Conservation (phyloP, 2,329 filamentous ascomycete species). For the Exophiala calicioides region DNA sequence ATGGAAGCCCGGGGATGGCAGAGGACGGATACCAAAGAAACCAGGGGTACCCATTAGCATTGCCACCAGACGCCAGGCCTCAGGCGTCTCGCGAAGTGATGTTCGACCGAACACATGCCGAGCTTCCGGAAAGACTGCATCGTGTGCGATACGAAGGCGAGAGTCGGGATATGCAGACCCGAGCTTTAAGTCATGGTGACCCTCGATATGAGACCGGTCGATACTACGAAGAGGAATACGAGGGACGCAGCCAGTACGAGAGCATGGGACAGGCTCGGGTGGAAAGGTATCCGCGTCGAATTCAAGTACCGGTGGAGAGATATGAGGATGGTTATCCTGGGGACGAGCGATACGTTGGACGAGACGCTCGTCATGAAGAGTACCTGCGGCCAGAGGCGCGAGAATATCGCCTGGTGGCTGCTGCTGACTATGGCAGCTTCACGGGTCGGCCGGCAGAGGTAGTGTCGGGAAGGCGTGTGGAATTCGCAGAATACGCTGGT, state of each 20-base stretch:
- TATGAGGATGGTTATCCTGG: no score
- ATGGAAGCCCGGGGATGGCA: neutral
- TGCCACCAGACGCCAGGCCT: neutral
- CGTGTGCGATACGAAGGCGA: slow-evolving; percentile 3
- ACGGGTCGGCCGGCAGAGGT: no score
- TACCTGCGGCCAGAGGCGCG: neutral
- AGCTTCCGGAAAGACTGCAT: slow-evolving; percentile 2
- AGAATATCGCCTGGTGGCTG: neutral
- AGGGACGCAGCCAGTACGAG: no score
- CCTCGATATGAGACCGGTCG: slow-evolving; percentile 5
- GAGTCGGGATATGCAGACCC: neutral
- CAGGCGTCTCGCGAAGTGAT: neutral
- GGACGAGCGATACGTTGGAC: slow-evolving; percentile 1
- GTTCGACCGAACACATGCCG: slow-evolving; percentile 6
- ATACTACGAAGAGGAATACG: no score
- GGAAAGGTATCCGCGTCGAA: no score
- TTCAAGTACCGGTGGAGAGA: no score
- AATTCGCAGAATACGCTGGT: slow-evolving; percentile 1
- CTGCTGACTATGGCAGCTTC: neutral
- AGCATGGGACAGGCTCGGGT: no score
- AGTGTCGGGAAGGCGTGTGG: neutral
- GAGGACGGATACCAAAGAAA: neutral
- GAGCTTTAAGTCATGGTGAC: neutral
- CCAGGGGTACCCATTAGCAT: neutral
- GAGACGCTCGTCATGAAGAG: neutral